Conservation (phyloP, 2,329 filamentous ascomycete species). For the Incumbomyces delicatus region DNA sequence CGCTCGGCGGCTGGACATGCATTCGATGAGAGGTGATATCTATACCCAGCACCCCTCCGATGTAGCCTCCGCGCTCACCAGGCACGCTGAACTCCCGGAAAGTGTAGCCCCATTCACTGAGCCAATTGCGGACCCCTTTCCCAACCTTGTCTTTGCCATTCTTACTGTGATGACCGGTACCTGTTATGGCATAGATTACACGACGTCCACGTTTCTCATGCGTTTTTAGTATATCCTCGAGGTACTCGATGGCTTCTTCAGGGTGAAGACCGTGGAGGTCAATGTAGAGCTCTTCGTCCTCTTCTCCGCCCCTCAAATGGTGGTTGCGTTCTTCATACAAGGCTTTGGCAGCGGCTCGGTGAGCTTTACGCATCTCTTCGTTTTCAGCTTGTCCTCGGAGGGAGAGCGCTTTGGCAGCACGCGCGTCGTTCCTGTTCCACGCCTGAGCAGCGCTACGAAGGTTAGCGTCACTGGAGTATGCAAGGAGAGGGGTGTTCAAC, state of each 20-base stretch:
- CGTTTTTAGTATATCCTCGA: slow-evolving; percentile 77
- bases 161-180: slow-evolving; percentile 94
- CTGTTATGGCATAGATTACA: slow-evolving; percentile 90
- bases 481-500: not conserved
- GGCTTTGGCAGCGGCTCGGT: slow-evolving; percentile 82
- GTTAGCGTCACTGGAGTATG: not conserved
- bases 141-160: slow-evolving; percentile 98
- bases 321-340: slow-evolving; percentile 92
- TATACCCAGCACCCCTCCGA: slow-evolving; percentile 56
- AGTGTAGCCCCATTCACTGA: slow-evolving; percentile 92
- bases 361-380: slow-evolving; percentile 91
- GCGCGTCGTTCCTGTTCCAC: slow-evolving; percentile 95
- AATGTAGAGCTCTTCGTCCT: slow-evolving; percentile 70
- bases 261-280: slow-evolving; percentile 98
- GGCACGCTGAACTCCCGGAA: slow-evolving; percentile 95
- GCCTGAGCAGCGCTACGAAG: slow-evolving; percentile 74
- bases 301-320: slow-evolving; percentile 41
- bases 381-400: slow-evolving; percentile 94
- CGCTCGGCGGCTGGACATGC: slow-evolving; percentile 24
- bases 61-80: slow-evolving; percentile 75
- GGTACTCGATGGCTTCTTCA: slow-evolving; percentile 89
- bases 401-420: slow-evolving; percentile 88
- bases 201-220: slow-evolving; percentile 59
- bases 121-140: slow-evolving; percentile 78
- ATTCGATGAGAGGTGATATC: slow-evolving; percentile 52